A percentile compares a stretch with the other conserved stretches of the same genome.
phyloP scores from a whole-genome alignment of 2,329 filamentous ascomycete species.

The Zelopaecilomyces penicillatus region DNA sequence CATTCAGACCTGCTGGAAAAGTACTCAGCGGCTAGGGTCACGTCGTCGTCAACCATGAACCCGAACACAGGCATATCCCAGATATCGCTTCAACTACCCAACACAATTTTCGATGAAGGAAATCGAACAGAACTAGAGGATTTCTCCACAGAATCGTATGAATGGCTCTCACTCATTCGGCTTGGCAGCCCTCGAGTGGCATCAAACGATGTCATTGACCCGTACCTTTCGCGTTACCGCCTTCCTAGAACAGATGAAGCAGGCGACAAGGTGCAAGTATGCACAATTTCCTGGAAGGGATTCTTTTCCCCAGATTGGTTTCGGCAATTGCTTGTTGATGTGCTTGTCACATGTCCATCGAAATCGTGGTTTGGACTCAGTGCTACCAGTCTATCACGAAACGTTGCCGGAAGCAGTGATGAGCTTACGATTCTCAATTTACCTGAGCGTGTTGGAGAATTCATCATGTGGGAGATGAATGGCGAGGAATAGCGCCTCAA shows the following conservation, averaged over 20 bases:
- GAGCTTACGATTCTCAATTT: constrained; percentile 49
- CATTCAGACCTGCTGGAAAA: constrained; percentile 40
- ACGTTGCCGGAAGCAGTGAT: constrained; percentile 33
- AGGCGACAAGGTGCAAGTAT: constrained; percentile 26
- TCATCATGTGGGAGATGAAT: constrained; percentile 52
- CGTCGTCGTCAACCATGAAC: constrained; percentile 17
- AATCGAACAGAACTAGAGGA: constrained; percentile 51
- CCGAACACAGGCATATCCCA: constrained; percentile 14
- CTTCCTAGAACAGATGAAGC: constrained; percentile 35
- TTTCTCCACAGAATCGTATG: constrained; percentile 54
- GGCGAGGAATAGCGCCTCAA: constrained; percentile 35
- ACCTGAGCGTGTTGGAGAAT: constrained; percentile 41
- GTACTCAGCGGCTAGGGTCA: constrained; percentile 36
- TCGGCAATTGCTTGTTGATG: constrained; percentile 36
- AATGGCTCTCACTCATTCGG: constrained; percentile 65
- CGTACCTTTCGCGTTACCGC: constrained; percentile 60
- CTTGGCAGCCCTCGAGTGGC: constrained; percentile 57
- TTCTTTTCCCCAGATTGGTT: constrained; percentile 48
- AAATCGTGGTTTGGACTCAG: constrained; percentile 48
- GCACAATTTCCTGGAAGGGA: constrained; percentile 50
- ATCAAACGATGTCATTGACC: constrained; percentile 51
- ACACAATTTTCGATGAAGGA: constrained; percentile 21
- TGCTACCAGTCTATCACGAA: constrained; percentile 42
- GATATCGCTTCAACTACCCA: constrained; percentile 17
- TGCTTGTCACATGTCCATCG: constrained; percentile 34